Base-by-base conservation (phyloP, 805 yeast species). In the Candida succiphila region DNA sequence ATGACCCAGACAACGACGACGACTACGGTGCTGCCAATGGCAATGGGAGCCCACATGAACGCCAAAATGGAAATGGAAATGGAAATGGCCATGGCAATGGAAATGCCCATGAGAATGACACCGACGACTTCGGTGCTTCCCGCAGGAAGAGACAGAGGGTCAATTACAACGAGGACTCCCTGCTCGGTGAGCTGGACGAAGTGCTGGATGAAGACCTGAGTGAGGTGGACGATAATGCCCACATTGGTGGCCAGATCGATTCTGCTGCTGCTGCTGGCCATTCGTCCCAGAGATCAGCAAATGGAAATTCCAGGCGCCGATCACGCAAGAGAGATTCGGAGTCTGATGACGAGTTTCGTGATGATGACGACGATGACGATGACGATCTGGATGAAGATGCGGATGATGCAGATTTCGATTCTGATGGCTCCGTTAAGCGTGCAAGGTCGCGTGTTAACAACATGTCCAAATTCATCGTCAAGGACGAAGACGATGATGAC, bases 81-180 rank as follows among this genome's bases (percentile, higher is more conserved):
- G 7, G 7, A 24, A 14, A 25, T 25, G 27, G 12, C 7, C 8
- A 15, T 5, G 27, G 10, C 4, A 12, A 25, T 13, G 18, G 6
- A 6, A 14, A 25, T 13, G 28, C 14, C 4, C 14, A 5, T 15
- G 12, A 13, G 5, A 16, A 18, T 13, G 3, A 48, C 46, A 12
- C 12, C 21, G 17, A 51, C 58, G 1, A 40, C n/a, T n/a, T n/a
- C n/a, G n/a, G n/a, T 41, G 40, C 46, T 12, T 49, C 46, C 25
- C 52, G 49, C 30, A 46, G 58, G 31, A 30, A 62, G 49, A 44
- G 52, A 20, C 44, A 44, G 25, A 30, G 45, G 10, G 50, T 56
- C 18, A 56, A 55, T 34, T 56, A 56, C 31, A 56, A 56, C 31
- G 61, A 56, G 37, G 61, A 56, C 34, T 46, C 41, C 14, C 39